These are phyloP conservation scores for Wallacemonas rigidus DNA, from an alignment of 208 protist genomes.

Conservation along the genomic window DNA sequence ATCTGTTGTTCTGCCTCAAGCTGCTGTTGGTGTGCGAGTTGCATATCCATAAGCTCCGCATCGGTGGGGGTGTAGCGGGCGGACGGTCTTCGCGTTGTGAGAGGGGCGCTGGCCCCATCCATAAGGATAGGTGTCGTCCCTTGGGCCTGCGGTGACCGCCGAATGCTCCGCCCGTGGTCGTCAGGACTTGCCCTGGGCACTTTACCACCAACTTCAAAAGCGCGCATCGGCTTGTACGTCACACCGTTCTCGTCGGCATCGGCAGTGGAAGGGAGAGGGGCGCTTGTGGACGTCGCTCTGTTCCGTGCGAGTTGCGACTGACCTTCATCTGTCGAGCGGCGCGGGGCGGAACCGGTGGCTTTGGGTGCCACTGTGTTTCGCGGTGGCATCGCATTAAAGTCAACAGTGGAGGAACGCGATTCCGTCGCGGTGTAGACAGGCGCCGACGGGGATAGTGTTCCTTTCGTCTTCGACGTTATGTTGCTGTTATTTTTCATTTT, in stretches of 20 bases:
- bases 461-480: background rate
- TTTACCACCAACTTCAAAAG: background rate
- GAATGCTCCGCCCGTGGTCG: background rate
- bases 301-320: slow-evolving; percentile 10
- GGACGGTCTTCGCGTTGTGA: too few species aligned
- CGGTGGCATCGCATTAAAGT: background rate
- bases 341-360: background rate
- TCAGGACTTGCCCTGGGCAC: background rate
- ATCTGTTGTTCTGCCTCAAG: background rate
- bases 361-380: background rate
- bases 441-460: background rate
- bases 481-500: background rate
- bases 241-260: slow-evolving; percentile 11
- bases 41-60: too few species aligned
- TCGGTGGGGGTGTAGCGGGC: too few species aligned
- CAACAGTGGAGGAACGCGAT: background rate
- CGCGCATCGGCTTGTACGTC: slow-evolving; percentile 17
- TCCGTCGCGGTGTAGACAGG: slow-evolving; percentile 10
- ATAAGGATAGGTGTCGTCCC: slow-evolving; percentile 5
- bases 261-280: background rate
- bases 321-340: background rate
- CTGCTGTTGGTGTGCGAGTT: background rate
- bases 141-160: background rate
- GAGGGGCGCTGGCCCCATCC: background rate
- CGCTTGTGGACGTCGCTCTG: background rate